Evolutionary conservation across 1,284 basidiomycete genomes (phyloP).

Genomic region (Naganishia sp.): DNA sequence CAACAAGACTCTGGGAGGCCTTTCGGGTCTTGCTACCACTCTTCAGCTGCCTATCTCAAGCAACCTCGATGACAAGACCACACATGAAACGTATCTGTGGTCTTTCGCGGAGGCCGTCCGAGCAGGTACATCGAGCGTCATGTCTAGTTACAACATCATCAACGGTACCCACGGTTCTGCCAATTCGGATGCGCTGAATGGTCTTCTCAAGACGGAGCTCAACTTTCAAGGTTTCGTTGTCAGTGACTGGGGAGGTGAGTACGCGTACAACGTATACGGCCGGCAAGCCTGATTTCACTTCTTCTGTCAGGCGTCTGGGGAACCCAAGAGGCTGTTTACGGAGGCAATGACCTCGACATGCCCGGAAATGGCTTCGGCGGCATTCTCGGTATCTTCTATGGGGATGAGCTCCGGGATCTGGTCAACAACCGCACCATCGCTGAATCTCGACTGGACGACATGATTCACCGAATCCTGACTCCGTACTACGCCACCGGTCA

Average conservation of each 20-base stretch:
- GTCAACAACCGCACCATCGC: conserved; percentile 71
- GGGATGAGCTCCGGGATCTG: conserved; percentile 57
- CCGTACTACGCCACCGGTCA: conserved; percentile 66
- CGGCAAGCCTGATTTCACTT: background rate
- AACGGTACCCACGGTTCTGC: conserved; percentile 79
- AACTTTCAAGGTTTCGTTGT: conserved; percentile 58
- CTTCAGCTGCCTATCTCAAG: conserved; percentile 43
- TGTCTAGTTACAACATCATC: conserved; percentile 59
- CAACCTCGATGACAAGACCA: conserved; percentile 50
- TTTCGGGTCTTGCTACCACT: conserved; percentile 37
- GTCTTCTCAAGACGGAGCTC: conserved; percentile 73
- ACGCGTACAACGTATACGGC: too few species aligned
- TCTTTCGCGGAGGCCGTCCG: conserved; percentile 56
- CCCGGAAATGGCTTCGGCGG: conserved; percentile 49
- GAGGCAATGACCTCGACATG: conserved; percentile 57
- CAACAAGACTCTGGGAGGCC: conserved; percentile 34
- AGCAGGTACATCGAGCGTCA: conserved; percentile 54
- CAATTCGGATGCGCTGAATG: conserved; percentile 72
- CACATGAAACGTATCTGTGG: conserved; percentile 55
- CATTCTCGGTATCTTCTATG: conserved; percentile 38
- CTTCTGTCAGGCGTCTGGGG: conserved; percentile 49
- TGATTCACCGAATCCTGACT: conserved; percentile 59
- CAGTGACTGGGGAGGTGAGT: conserved; percentile 39
- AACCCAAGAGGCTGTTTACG: conserved; percentile 51
- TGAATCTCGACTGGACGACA: conserved; percentile 59